Base-by-base conservation (phyloP, 202 grass and related monocot genomes). In the Hordeum pubiflorum region DNA sequence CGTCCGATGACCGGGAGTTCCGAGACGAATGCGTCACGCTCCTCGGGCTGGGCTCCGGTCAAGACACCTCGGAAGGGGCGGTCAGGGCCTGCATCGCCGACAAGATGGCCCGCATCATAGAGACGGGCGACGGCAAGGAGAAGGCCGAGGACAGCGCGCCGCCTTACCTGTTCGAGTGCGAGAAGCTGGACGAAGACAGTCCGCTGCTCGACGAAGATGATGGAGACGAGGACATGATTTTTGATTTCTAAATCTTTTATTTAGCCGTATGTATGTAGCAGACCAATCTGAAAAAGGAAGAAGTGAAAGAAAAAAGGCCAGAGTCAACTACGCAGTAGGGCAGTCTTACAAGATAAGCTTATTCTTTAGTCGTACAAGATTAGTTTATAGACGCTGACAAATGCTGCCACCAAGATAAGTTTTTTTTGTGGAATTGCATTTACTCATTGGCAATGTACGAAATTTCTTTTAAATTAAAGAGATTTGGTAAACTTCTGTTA, bases 1-100 rank as follows among this genome's bases (percentile, higher is more conserved):
- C 90, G 38, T 94, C 95, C 33, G 86, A 76, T n/a, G 95, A 93
- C 80, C 69, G 62, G 13, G 85, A 86, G 67, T 98, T 94, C 86
- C 87, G 85, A 48, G 69, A 60, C 3, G 92, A 98, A 59, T 94
- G 95, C 62, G 44, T 71, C 20, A 10, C 79, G 2, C 88, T 98
- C 91, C 86, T 98, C 17, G 86, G 88, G 41, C 64, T 98, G 79
- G 85, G 71, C 43, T 89, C 84, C n/a, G 79, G 71, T 67, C 80
- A 88, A 26, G 83, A 78, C 10, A 1, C 70, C 22, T 68, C 83
- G 6, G 82, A 93, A 84, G 81, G 55, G 69, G 14, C 38, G 36
- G 44, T 95, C 34, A 43, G 86, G 58, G 83, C 86, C 61, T 94
- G 88, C 81, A 93, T 98, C 66, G 20, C 54, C 10, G 79, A 93